Evolutionary conservation across 495 filamentous ascomycete species (phyloP).

Genomic region (Venustampulla echinocandica): DNA sequence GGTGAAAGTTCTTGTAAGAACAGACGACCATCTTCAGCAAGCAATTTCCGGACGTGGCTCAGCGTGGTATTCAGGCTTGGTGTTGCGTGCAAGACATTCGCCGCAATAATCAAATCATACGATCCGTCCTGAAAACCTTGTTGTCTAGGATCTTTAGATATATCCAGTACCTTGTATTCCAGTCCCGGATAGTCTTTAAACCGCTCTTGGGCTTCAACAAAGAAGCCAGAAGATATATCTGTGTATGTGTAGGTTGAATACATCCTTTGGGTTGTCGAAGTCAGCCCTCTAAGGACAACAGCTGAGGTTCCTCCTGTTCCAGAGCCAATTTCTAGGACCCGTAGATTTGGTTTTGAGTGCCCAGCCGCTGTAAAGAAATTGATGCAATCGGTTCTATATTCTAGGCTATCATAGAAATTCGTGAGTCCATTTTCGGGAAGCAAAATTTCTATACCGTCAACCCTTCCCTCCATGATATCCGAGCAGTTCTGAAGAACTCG

Average conservation of each 20-base stretch:
- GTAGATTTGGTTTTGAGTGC: slow-evolving; percentile 23
- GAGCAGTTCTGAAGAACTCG: not conserved
- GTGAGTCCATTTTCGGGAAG: slow-evolving; percentile 21
- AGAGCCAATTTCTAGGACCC: slow-evolving; percentile 30
- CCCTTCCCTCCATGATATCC: slow-evolving; percentile 12
- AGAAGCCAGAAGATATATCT: slow-evolving; percentile 37
- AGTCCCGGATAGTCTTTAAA: slow-evolving; percentile 26
- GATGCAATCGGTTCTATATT: slow-evolving; percentile 1
- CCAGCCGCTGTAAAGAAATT: slow-evolving; percentile 17
- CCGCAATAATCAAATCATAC: slow-evolving; percentile 39
- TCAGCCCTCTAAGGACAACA: slow-evolving; percentile 8
- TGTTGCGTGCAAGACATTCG: slow-evolving; percentile 27
- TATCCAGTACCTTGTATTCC: slow-evolving; percentile 32
- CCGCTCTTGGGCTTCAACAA: slow-evolving; percentile 25
- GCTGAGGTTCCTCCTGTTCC: slow-evolving; percentile 25
- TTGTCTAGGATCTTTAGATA: slow-evolving; percentile 26
- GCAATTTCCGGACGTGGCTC: not conserved
- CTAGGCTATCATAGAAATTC: slow-evolving; percentile 20
- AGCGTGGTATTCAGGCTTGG: slow-evolving; percentile 13
- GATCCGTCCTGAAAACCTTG: slow-evolving; percentile 30
- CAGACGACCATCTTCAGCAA: not conserved
- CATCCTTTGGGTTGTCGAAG: not conserved
- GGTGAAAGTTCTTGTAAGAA: slow-evolving; percentile 5
- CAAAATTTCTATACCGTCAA: slow-evolving; percentile 14
- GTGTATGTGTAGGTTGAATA: slow-evolving; percentile 29